Percentiles rank a stretch among this genome's conserved stretches.
These are phyloP conservation scores for Mortierella sp. DNA, from an alignment of 371 early-diverging fungal species.

Conservation along the genomic window DNA sequence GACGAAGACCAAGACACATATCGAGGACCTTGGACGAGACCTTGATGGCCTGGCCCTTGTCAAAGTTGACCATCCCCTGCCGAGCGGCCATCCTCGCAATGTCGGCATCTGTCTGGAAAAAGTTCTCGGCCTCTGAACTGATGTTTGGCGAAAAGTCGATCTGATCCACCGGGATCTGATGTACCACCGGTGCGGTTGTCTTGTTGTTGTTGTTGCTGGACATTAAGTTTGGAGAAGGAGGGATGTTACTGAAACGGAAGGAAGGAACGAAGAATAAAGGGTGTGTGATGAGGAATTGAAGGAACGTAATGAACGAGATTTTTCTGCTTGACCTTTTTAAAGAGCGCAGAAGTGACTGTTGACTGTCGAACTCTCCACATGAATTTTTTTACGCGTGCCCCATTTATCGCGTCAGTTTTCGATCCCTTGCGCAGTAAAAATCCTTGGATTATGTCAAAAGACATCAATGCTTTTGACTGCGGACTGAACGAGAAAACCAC, in stretches of 20 bases:
- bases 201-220: not conserved
- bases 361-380: not conserved
- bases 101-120: conserved; percentile 87
- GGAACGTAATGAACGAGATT: not conserved
- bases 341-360: conserved; percentile 2
- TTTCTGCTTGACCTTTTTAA: no score
- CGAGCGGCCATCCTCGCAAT: conserved; percentile 68
- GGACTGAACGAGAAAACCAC: not conserved
- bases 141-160: conserved; percentile 62
- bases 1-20: conserved; percentile 48
- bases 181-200: not conserved
- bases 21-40: conserved; percentile 75
- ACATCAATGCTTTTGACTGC: not conserved
- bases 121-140: conserved; percentile 70
- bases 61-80: conserved; percentile 73
- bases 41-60: conserved; percentile 72
- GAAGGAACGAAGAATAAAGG: not conserved
- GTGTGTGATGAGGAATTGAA: not conserved
- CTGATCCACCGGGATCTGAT: conserved; percentile 47
- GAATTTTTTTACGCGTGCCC: not conserved
- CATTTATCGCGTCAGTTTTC: no score
- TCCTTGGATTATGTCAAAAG: not conserved
- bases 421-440: not conserved
- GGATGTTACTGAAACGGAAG: not conserved
- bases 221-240: not conserved